A percentile compares a stretch with the other conserved stretches of the same genome.
These are phyloP conservation scores for Babesia caballi DNA, from an alignment of 169 alveolate species.

Conservation along the genomic window DNA sequence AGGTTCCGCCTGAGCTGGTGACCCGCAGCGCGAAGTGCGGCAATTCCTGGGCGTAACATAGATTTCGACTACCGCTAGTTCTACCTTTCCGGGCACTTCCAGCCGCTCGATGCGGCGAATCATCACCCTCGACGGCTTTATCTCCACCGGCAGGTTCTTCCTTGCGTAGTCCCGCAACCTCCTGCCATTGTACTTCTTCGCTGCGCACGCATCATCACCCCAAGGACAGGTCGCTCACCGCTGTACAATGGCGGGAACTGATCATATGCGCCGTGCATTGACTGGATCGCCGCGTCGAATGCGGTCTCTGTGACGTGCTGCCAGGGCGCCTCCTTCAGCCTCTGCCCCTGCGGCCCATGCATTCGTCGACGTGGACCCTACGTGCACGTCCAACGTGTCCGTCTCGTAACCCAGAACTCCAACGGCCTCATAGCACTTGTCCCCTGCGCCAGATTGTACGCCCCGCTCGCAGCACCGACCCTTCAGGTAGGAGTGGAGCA, in stretches of 20 bases:
- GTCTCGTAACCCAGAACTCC: slow-evolving; percentile 72
- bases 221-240: slow-evolving; percentile 11
- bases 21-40: slow-evolving; percentile 67
- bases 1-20: slow-evolving; percentile 74
- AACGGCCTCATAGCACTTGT: slow-evolving; percentile 65
- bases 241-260: slow-evolving; percentile 54
- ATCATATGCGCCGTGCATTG: slow-evolving; percentile 39
- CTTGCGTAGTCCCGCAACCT: slow-evolving; percentile 67
- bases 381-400: slow-evolving; percentile 66
- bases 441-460: slow-evolving; percentile 20
- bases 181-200: slow-evolving; percentile 67
- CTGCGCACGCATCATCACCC: slow-evolving; percentile 2
- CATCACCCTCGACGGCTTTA: slow-evolving; percentile 3
- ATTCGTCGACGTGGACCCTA: background rate
- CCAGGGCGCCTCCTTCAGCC: slow-evolving; percentile 38
- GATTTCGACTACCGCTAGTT: background rate
- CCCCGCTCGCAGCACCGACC: slow-evolving; percentile 5
- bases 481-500: slow-evolving; percentile 54
- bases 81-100: slow-evolving; percentile 25
- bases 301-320: slow-evolving; percentile 40
- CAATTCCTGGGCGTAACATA: slow-evolving; percentile 22
- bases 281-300: slow-evolving; percentile 32
- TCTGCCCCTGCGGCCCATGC: slow-evolving; percentile 29
- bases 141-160: slow-evolving; percentile 49
- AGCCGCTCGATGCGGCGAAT: slow-evolving; percentile 31